These are phyloP conservation scores for Evansstolkia leycettana DNA, from an alignment of 495 filamentous ascomycete genomes.

Conservation along the genomic window DNA sequence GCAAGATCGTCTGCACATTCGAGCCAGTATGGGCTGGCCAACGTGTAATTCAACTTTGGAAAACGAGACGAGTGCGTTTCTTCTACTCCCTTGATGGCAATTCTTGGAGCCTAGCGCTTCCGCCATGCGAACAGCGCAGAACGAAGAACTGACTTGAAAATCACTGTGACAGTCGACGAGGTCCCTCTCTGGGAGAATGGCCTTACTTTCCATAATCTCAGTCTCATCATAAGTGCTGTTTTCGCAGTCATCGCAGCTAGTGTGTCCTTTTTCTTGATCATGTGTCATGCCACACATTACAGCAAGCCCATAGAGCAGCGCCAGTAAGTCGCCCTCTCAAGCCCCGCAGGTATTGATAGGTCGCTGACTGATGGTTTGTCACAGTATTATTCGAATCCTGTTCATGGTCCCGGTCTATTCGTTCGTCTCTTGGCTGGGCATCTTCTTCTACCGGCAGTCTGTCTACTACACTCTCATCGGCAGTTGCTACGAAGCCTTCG, in stretches of 20 bases:
- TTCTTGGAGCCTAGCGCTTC: background rate
- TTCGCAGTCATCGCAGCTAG: conserved; percentile 42
- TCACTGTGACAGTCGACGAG: conserved; percentile 10
- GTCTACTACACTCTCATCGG: conserved; percentile 60
- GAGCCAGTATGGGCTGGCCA: conserved; percentile 36
- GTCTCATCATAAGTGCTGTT: conserved; percentile 28
- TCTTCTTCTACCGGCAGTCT: conserved; percentile 55
- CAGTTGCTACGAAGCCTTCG: conserved; percentile 71
- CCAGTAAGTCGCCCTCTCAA: conserved; percentile 36
- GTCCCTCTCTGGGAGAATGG: conserved; percentile 9
- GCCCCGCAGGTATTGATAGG: background rate
- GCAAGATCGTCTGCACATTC: no score
- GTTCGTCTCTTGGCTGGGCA: conserved; percentile 49
- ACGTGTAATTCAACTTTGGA: conserved; percentile 38
- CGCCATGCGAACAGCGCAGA: conserved; percentile 4
- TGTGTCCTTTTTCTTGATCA: conserved; percentile 48
- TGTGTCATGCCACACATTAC: conserved; percentile 56
- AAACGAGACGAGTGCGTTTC: conserved; percentile 26
- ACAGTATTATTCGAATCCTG: conserved; percentile 65
- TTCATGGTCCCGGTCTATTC: conserved; percentile 68
- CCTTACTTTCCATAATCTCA: conserved; percentile 9
- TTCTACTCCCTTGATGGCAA: background rate
- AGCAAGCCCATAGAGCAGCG: conserved; percentile 54
- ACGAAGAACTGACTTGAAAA: conserved; percentile 2
- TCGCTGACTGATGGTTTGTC: conserved; percentile 17